Percentiles rank a stretch among this genome's conserved stretches.
Evolutionary conservation across 179 eudicot species (phyloP).

Genomic region (Gypsophila paniculata): DNA sequence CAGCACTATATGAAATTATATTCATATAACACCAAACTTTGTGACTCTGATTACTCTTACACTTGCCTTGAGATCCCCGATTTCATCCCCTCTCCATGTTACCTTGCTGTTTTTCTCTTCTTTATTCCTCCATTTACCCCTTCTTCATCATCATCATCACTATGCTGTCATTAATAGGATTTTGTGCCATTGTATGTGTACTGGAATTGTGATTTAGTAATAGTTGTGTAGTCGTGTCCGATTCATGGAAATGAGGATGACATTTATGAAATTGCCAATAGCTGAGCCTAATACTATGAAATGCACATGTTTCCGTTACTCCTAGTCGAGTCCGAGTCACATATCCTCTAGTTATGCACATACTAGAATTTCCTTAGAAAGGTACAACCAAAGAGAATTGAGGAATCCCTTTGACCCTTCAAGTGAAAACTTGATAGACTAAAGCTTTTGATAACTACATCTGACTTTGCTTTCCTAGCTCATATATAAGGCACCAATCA

Average conservation of each 20-base stretch:
- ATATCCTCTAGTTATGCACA: too few species aligned
- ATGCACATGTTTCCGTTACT: too few species aligned
- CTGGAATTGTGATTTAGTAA: background rate
- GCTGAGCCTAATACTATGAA: too few species aligned
- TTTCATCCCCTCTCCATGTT: conserved; percentile 53
- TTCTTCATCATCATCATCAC: background rate
- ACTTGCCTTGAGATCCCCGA: conserved; percentile 49
- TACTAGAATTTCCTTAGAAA: background rate
- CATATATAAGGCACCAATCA: background rate
- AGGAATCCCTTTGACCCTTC: background rate
- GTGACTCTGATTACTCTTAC: conserved; percentile 24
- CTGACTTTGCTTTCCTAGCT: too few species aligned
- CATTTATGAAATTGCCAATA: too few species aligned
- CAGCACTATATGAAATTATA: conserved; percentile 9
- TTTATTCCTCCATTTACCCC: conserved; percentile 15
- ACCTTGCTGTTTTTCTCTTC: conserved; percentile 46
- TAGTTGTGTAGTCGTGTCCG: background rate
- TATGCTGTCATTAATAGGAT: conserved; percentile 8
- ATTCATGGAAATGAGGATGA: too few species aligned
- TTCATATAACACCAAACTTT: conserved; percentile 29
- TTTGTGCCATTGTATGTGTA: background rate
- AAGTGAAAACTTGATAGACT: background rate
- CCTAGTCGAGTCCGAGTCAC: too few species aligned
- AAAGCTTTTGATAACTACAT: too few species aligned
- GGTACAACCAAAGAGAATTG: background rate